Base-by-base conservation (phyloP, 345 rosid genomes). In the Populus euphratica region DNA sequence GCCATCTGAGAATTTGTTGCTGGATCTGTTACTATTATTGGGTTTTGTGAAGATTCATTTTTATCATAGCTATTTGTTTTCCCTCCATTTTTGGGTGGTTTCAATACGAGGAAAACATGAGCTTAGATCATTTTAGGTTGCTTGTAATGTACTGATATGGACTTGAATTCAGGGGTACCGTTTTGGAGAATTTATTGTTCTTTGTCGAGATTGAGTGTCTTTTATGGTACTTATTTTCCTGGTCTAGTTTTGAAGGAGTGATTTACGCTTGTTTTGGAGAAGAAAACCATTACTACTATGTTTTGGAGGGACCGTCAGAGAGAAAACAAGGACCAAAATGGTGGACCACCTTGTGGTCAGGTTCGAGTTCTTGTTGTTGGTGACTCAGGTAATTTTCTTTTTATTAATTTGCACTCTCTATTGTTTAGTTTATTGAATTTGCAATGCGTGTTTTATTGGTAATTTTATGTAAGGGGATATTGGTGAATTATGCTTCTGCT, bases 361-460 rank as follows among this genome's bases (percentile, higher is more conserved):
- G 97, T 94, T 81, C 90, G 99, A 81, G 99, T 94, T 74, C 92
- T 96, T 68, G 92, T 96, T 18, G 98, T 94, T 83, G 99, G 99
- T 68, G 99, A 94, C 69, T 94, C 99, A 80, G 99, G 99, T 92
- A 83, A 59, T n/a, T 59, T 6, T 39, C 59, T 50, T 31, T 78
- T 72, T 23, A 9, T 44, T 66, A 49, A 14, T 4, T 3, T 47
- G 29, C 23, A 10, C 10, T 68, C 33, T 80, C 2, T 38, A 61
- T 31, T 73, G n/a, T 69, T 20, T 8, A 6, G 64, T 74, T 69
- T 69, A 6, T 18, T 68, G 36, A 27, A 65, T 50, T 68, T 47
- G 61, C 29, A 29, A 23, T 59, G 33, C 18, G 77, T 21, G 54
- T 14, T 5, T 1, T 73, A 36, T 76, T 38, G 33, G 4, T 44